These are phyloP conservation scores for Adenanthera pavonina DNA, from an alignment of 306 rosid genomes.

Conservation along the genomic window DNA sequence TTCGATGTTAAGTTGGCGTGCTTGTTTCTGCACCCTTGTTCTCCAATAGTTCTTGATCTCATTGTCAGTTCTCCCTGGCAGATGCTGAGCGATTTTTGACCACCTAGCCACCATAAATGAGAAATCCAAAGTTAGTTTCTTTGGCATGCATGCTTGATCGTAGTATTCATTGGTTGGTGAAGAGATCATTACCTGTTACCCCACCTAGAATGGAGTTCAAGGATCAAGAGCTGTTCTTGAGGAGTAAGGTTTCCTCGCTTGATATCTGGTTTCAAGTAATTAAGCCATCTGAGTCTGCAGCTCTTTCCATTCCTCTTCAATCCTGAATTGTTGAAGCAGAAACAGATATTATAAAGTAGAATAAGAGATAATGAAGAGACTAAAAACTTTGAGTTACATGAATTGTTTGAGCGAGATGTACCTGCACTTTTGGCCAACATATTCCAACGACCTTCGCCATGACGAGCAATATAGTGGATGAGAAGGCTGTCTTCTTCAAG, in stretches of 20 bases:
- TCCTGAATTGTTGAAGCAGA: conserved; percentile 56
- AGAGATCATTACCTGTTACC: conserved; percentile 73
- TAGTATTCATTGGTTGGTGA: too few species aligned
- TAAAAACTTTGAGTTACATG: too few species aligned
- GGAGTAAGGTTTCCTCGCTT: conserved; percentile 94
- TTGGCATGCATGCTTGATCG: too few species aligned
- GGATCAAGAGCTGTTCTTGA: conserved; percentile 89
- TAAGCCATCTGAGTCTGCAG: conserved; percentile 95
- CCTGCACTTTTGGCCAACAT: conserved; percentile 88
- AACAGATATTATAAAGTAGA: not conserved
- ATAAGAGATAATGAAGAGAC: too few species aligned
- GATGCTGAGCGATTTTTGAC: conserved; percentile 90
- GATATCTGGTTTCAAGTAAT: conserved; percentile 92
- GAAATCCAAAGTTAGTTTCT: too few species aligned
- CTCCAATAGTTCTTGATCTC: conserved; percentile 96
- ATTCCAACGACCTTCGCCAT: conserved; percentile 98
- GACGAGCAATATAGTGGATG: conserved; percentile 77
- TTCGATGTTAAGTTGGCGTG: conserved; percentile 82
- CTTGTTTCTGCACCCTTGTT: conserved; percentile 90
- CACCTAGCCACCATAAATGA: conserved; percentile 49
- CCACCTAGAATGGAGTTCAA: conserved; percentile 92
- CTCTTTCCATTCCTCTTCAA: conserved; percentile 96
- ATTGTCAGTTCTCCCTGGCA: conserved; percentile 94
- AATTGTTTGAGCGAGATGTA: conserved; percentile 8
- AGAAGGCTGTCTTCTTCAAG: conserved; percentile 91